phyloP scores from a whole-genome alignment of 148 eudicot genomes.

The Camellia sinensis region DNA sequence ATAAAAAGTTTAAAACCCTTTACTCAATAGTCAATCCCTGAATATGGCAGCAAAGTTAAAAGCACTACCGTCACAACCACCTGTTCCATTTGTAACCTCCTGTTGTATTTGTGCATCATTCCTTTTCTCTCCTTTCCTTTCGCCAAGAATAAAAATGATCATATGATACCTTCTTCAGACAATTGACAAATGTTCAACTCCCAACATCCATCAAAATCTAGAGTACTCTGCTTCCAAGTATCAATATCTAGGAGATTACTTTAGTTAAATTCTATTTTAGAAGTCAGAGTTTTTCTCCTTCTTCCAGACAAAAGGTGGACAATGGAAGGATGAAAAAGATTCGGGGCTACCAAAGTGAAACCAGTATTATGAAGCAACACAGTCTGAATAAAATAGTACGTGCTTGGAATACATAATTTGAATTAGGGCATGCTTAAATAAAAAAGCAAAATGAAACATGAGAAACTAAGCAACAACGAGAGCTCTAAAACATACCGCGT shows the following conservation, averaged over 20 bases:
- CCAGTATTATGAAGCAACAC: not conserved
- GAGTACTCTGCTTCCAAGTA: not conserved
- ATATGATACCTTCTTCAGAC: constrained; percentile 2
- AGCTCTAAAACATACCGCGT: constrained; percentile 51
- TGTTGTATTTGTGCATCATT: not conserved
- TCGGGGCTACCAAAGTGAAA: not conserved
- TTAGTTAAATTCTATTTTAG: not conserved
- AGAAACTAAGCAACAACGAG: not conserved
- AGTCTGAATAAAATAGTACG: not conserved
- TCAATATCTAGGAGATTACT: not conserved
- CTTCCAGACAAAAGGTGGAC: not conserved
- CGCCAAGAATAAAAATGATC: not conserved
- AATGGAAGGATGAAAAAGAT: not conserved
- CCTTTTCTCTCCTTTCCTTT: not conserved
- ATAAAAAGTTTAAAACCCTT: not conserved
- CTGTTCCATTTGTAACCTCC: not conserved
- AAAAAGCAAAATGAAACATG: not conserved
- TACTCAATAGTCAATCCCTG: not conserved
- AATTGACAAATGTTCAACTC: not conserved
- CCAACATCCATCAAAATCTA: not conserved
- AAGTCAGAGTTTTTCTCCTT: not conserved
- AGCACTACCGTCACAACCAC: not conserved
- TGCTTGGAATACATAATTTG: not conserved
- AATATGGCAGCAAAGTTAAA: not conserved
- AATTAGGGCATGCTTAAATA: not conserved